Evolutionary conservation across 169 alveolate species (phyloP).

Genomic region (Plasmodium sp.): DNA sequence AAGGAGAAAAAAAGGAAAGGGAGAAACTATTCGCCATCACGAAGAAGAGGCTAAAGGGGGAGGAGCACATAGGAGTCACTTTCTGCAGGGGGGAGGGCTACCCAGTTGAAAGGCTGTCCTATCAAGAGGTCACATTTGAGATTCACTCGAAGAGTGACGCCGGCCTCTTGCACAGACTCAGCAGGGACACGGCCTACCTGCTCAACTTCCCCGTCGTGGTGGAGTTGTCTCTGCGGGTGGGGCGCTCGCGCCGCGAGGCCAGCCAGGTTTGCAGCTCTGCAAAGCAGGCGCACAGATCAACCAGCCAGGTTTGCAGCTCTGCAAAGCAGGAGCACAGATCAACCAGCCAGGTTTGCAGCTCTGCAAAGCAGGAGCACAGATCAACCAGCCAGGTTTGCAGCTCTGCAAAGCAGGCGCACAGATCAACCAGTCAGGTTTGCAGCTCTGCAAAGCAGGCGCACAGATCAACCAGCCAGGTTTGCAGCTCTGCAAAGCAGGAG

Average conservation of each 20-base stretch:
- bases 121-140: slow-evolving; percentile 10
- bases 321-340: not conserved
- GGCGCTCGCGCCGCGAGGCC: not conserved
- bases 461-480: not conserved
- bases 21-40: slow-evolving; percentile 16
- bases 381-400: not conserved
- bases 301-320: not conserved
- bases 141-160: slow-evolving; percentile 2
- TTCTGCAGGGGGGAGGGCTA: not conserved
- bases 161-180: slow-evolving; percentile 11
- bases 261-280: not conserved
- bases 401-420: not conserved
- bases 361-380: not conserved
- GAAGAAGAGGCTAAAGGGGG: slow-evolving; percentile 8
- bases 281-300: not conserved
- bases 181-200: slow-evolving; percentile 18
- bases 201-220: slow-evolving; percentile 40
- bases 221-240: slow-evolving; percentile 3
- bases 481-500: not conserved
- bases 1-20: slow-evolving; percentile 42
- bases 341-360: too few relatives aligned
- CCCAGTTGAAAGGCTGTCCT: not conserved
- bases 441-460: not conserved
- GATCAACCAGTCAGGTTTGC: not conserved
- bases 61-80: slow-evolving; percentile 13